Base-by-base conservation (phyloP, 2,329 filamentous ascomycete species). In the Capronia americana region DNA sequence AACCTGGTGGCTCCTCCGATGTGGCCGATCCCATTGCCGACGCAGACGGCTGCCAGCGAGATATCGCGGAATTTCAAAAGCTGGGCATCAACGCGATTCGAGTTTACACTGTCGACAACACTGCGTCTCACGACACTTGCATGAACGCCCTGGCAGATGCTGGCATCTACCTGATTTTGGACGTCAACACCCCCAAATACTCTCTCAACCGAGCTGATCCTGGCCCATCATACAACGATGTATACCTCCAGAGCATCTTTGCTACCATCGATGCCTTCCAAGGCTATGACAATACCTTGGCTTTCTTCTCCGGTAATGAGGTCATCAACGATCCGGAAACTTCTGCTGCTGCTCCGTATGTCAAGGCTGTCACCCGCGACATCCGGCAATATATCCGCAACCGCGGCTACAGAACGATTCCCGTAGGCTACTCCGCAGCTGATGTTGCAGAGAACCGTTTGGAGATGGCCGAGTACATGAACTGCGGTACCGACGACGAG, bases 51-150 rank as follows among this genome's bases (percentile, higher is more conserved):
- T 97, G 93, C 86, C 85, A 87, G 78, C 90, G 93, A 71, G 92
- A 96, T 76, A 90, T 97, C 73, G 80, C 82, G 59, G 84, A 92
- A 77, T 96, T 97, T 87, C 87, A 92, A 83, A 86, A 92, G 72
- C 85, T 97, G 58, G 92, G 93, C 57, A 83, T 97, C 81, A 97
- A 97, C 84, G 93, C 92, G 28, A 85, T 97, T 76, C 93, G 93
- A 79, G 91, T 97, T 69, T 97, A 97, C 85, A 92, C 90, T 17
- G 89, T 96, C 72, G 93, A 97, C 84, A 97, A 97, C 85, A 89
- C 88, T 58, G 82, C 84, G 73, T 81, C 90, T 78, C 93, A 97
- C 81, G 89, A 93, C 74, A 85, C 88, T 69, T 97, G 93, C 84
- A 97, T 97, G 93, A 82, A 85, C 67, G 84, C 86, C 54, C 85